phyloP scores from a whole-genome alignment of 371 early-diverging fungal genomes.

The Syncephalastrum sp. region DNA sequence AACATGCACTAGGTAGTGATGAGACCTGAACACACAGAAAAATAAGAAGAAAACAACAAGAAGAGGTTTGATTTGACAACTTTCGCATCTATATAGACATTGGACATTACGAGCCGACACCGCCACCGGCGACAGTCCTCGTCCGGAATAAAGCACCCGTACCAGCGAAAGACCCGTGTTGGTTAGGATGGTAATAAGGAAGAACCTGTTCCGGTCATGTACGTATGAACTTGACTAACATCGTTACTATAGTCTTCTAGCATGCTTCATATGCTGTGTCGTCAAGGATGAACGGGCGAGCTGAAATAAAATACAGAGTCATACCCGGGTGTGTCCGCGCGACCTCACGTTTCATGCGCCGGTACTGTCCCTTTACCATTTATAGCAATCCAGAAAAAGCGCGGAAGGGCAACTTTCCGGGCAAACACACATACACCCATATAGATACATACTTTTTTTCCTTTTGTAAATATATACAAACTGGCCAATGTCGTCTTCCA shows the following conservation, averaged over 20 bases:
- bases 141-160: constrained; percentile 11
- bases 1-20: not conserved
- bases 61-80: too few species aligned
- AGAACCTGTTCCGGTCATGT: not conserved
- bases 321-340: not conserved
- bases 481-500: constrained; percentile 34
- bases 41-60: too few species aligned
- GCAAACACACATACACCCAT: not conserved
- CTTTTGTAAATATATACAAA: not conserved
- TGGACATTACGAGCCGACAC: constrained; percentile 16
- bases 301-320: not conserved
- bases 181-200: constrained; percentile 17
- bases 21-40: too few species aligned
- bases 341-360: not conserved
- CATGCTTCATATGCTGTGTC: constrained; percentile 17
- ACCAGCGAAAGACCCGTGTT: constrained; percentile 16
- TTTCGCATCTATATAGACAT: not conserved
- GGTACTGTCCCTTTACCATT: not conserved
- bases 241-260: constrained; percentile 8
- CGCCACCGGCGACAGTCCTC: constrained; percentile 15
- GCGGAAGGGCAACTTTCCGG: not conserved
- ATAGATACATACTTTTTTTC: constrained; percentile 3
- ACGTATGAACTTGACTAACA: not conserved
- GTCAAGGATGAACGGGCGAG: constrained; percentile 15
- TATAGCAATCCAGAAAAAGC: not conserved